Base-by-base conservation (phyloP, 2,329 filamentous ascomycete genomes). In the Verticillium zaregamsianum region DNA sequence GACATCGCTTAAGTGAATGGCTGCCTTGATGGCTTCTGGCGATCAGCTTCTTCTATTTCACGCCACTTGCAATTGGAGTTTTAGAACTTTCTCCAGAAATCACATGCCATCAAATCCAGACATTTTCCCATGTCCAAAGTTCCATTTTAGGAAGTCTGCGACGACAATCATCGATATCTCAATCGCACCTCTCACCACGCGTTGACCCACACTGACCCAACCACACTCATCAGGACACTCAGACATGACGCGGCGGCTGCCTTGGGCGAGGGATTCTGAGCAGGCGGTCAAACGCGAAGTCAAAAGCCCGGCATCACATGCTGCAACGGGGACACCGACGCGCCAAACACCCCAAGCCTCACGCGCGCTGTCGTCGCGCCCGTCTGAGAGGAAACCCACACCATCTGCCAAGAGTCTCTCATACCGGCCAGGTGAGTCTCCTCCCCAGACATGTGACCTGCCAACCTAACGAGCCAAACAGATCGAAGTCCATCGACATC, bases 201-300 rank as follows among this genome's bases (percentile, higher is more conserved):
- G 37, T 15, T 8, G 17, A 20, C 37, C 37, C 40, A 23, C 7
- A 15, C 40, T 49, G 20, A 25, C 39, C 2, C 6, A 17, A 7
- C 39, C n/a, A n/a, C n/a, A n/a, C n/a, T n/a, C n/a, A n/a, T n/a
- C n/a, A 6, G 4, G 15, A n/a, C 40, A 11, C n/a, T 20, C 40
- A 49, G 5, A 28, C 62, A 85, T 85, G 83, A 74, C 80, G 25
- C 80, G 83, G 66, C 78, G 79, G 64, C 68, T 86, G 7, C 83
- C 83, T 2, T 85, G 83, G 63, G 55, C 54, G 56, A 61, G 23
- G 31, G 63, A 60, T 49, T 40, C 60, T 6, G 45, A 59, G 4
- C 15, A 49, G 3, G 9, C 33, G 15, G 37, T 39, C 3, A 52
- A 35, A 28, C 8, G 6, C 49, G 60, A 55, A n/a, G 20, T 3